Conservation (phyloP, 306 rosid genomes). For the Citrullus mucosospermus region DNA sequence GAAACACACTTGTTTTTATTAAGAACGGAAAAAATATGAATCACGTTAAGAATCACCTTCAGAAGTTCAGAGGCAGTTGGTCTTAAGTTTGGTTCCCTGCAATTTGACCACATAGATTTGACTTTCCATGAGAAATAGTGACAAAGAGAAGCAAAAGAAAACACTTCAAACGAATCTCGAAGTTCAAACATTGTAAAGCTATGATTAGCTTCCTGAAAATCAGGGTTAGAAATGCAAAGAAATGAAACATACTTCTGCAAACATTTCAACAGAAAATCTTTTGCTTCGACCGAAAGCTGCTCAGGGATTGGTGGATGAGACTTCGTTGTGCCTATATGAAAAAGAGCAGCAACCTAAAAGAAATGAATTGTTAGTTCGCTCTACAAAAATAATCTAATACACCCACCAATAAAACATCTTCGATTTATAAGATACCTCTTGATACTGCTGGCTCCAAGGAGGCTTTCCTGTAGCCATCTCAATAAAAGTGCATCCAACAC, state of each 20-base stretch:
- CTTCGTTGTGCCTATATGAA: slow-evolving; percentile 91
- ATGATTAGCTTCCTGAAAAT: background rate
- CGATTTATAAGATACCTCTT: slow-evolving; percentile 46
- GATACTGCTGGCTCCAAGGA: slow-evolving; percentile 99
- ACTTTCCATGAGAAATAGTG: background rate
- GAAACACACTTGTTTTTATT: background rate
- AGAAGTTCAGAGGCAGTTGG: slow-evolving; percentile 73
- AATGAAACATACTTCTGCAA: slow-evolving; percentile 58
- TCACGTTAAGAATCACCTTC: slow-evolving; percentile 49
- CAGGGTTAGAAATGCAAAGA: background rate
- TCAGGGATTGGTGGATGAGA: slow-evolving; percentile 99
- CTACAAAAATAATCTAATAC: slow-evolving; percentile 1
- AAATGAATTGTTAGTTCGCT: slow-evolving; percentile 24
- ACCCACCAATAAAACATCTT: slow-evolving; percentile 12
- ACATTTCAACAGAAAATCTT: slow-evolving; percentile 89
- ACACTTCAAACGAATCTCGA: background rate
- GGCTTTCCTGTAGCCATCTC: slow-evolving; percentile 99
- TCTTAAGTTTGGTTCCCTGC: slow-evolving; percentile 86
- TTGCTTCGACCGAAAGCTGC: slow-evolving; percentile 70
- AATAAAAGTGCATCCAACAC: slow-evolving; percentile 96
- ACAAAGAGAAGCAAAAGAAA: background rate
- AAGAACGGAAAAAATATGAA: slow-evolving; percentile 10
- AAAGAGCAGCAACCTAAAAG: slow-evolving; percentile 93
- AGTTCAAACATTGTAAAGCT: background rate
- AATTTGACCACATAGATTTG: slow-evolving; percentile 14